A percentile compares a stretch with the other conserved stretches of the same genome.
phyloP scores from a whole-genome alignment of 2,329 filamentous ascomycete species.

The Colletotrichum liriopes region DNA sequence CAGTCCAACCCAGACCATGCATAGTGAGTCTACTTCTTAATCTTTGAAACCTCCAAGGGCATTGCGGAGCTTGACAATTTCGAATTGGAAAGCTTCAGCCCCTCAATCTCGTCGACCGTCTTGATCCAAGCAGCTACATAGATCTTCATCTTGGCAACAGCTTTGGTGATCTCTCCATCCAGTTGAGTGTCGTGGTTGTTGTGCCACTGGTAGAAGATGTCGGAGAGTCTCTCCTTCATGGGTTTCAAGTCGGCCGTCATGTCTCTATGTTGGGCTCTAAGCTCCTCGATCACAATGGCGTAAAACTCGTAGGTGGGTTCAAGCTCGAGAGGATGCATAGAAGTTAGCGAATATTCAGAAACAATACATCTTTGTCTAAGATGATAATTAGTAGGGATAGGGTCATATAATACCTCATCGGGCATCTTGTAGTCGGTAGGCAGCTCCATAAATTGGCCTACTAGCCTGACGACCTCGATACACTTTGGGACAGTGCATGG shows the following conservation, averaged over 20 bases:
- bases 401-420: neutral
- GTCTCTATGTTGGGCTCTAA: neutral
- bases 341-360: neutral
- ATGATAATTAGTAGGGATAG: accelerated
- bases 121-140: neutral
- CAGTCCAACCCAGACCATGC: too few species aligned
- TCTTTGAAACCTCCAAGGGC: too few species aligned
- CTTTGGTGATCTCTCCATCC: neutral
- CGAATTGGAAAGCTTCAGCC: neutral
- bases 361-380: too few species aligned
- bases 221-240: neutral
- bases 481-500: neutral
- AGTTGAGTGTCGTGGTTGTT: neutral
- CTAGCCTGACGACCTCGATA: neutral
- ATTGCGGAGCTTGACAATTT: too few species aligned
- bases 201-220: neutral
- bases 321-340: neutral
- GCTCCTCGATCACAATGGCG: neutral
- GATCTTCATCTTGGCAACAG: constrained; percentile 8
- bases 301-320: neutral
- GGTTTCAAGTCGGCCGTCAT: neutral
- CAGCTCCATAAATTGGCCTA: neutral
- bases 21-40: too few species aligned
- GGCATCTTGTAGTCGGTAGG: neutral
- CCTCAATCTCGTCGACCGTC: neutral